Base-by-base conservation (phyloP, 768 basidiomycete genomes). In the Paxillus involutus region DNA sequence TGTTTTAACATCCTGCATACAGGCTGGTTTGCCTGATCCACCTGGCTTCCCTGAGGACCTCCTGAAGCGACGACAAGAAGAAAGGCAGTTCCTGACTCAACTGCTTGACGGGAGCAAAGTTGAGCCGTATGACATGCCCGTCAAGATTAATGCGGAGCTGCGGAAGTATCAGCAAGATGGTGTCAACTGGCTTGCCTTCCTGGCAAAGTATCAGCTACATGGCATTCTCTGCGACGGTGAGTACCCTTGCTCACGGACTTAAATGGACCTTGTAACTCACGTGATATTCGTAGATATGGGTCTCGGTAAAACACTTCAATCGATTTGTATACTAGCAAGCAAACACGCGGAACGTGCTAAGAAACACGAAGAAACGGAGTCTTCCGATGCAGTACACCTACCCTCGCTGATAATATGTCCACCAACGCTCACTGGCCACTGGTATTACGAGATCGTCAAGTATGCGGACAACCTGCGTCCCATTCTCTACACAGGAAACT, bases 141-240 rank as follows among this genome's bases (percentile, higher is more conserved):
- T 94, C 51, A 73, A 76, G 26, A 91, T 99, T 77, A 91, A 95
- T 53, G 94, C 95, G 32, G 93, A 98, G 60, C 77, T 99, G 45
- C 88, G 97, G 55, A 93, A 94, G 68, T 99, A 99, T 68, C 97
- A 99, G 71, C 91, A 93, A 73, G 97, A 99, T 52, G 97, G 97
- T 33, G 91, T 99, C 59, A 98, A 93, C 68, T 99, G 97, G 97
- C 78, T 99, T 16, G 97, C 97, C 1, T 99, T 99, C 77, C 78
- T 99, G 36, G 91, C 94, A 17, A 98, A 97, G 68, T 99, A 97
- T 68, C 97, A 98, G 64, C 73, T 99, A 3, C 97, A 99, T 67
- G 97, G 97, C 13, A 92, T 98, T 62, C 84, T 99, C 29, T 99
- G 97, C 67, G 97, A 99, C 64, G 97, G 96, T 94, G 62, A 60